Conservation (phyloP, 495 filamentous ascomycete genomes). For the Evernia prunastri region DNA sequence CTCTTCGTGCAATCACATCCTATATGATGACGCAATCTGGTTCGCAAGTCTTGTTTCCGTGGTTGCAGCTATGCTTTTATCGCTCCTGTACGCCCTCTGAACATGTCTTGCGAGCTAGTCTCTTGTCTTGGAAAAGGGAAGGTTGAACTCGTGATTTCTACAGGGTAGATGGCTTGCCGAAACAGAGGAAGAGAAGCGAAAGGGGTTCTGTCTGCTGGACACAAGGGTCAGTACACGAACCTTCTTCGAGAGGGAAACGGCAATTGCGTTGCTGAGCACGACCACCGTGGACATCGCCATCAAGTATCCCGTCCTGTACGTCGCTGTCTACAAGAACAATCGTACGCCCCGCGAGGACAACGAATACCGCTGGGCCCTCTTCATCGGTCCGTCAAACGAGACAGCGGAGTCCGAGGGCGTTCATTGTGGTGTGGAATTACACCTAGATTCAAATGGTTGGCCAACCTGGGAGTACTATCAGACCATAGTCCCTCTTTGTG, state of each 20-base stretch:
- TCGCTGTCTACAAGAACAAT: not conserved
- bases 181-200: not conserved
- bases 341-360: not conserved
- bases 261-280: not conserved
- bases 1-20: not conserved
- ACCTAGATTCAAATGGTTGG: not conserved
- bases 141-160: not conserved
- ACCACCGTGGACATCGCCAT: not conserved
- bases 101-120: not conserved
- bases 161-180: constrained; percentile 1
- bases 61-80: not conserved
- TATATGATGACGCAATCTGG: not conserved
- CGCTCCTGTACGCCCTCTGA: not conserved
- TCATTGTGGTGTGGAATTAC: not conserved
- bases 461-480: not conserved
- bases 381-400: not conserved
- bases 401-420: not conserved
- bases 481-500: not conserved
- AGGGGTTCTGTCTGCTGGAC: not conserved
- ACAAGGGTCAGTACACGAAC: not conserved
- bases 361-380: not conserved
- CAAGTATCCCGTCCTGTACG: not conserved
- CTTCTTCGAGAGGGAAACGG: not conserved
- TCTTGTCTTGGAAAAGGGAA: not conserved
- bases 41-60: not conserved